Conservation (phyloP, 1,284 basidiomycete species). For the Cryptococcus floricola region DNA sequence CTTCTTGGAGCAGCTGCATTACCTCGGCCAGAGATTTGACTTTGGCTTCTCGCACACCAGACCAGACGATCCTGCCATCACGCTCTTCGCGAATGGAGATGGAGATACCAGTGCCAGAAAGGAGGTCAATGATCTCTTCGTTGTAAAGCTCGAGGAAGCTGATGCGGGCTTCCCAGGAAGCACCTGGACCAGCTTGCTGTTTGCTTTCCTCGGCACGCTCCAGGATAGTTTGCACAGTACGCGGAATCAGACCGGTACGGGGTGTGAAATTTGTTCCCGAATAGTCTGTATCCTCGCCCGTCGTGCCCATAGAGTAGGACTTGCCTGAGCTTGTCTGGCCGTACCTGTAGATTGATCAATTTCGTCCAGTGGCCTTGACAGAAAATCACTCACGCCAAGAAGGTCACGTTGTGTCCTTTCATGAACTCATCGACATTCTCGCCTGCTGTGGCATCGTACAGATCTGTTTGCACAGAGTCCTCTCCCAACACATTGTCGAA, state of each 20-base stretch:
- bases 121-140: constrained; percentile 88
- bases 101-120: constrained; percentile 67
- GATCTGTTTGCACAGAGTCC: constrained; percentile 71
- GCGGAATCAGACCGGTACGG: constrained; percentile 80
- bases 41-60: constrained; percentile 83
- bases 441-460: constrained; percentile 78
- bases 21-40: constrained; percentile 81
- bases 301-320: constrained; percentile 86
- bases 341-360: constrained; percentile 49
- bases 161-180: constrained; percentile 57
- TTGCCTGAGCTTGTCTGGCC: constrained; percentile 97
- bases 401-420: constrained; percentile 95
- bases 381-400: constrained; percentile 65
- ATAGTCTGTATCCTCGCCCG: constrained; percentile 77
- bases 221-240: constrained; percentile 91
- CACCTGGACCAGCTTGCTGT: constrained; percentile 65
- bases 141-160: constrained; percentile 97
- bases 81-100: constrained; percentile 97
- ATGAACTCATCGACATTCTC: constrained; percentile 86
- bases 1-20: constrained; percentile 84
- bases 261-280: constrained; percentile 57
- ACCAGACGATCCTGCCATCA: constrained; percentile 95
- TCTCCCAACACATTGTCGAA: constrained; percentile 93
- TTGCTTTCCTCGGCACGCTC: constrained; percentile 68
- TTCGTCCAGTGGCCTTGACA: not conserved